Conservation (phyloP, 1,139 yeast species). For the Geotrichum histeridarum region DNA sequence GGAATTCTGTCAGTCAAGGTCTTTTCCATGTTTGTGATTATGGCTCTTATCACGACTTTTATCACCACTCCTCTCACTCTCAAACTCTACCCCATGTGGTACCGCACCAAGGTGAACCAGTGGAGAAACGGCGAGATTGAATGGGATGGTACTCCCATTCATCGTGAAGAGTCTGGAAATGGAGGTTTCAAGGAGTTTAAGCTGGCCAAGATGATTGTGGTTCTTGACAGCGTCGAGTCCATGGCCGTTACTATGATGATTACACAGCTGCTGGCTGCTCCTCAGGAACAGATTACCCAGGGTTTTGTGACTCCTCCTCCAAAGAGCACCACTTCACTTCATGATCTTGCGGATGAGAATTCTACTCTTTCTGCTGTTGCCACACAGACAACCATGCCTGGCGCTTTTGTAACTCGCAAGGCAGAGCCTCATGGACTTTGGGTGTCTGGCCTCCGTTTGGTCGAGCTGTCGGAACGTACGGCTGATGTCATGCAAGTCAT, state of each 20-base stretch:
- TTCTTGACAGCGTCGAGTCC: slow-evolving; percentile 28
- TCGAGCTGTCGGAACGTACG: slow-evolving; percentile 60
- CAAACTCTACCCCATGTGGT: slow-evolving; percentile 51
- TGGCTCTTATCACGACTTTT: slow-evolving; percentile 73
- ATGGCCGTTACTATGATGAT: slow-evolving; percentile 34
- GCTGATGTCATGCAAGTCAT: slow-evolving; percentile 66
- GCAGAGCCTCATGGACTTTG: slow-evolving; percentile 33
- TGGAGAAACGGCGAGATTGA: slow-evolving; percentile 42
- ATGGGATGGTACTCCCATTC: slow-evolving; percentile 39
- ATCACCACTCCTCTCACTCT: slow-evolving; percentile 68
- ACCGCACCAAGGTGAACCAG: slow-evolving; percentile 49
- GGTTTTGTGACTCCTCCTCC: slow-evolving; percentile 27
- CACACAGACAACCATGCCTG: slow-evolving; percentile 23
- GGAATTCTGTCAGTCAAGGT: slow-evolving; percentile 58
- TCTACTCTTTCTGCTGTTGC: slow-evolving; percentile 22
- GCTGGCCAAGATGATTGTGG: slow-evolving; percentile 22
- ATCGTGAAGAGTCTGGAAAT: slow-evolving; percentile 8
- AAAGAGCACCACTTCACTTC: slow-evolving; percentile 27
- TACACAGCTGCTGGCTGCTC: slow-evolving; percentile 32
- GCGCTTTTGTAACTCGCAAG: slow-evolving; percentile 22
- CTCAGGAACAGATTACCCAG: slow-evolving; percentile 30
- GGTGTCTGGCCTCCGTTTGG: slow-evolving; percentile 52
- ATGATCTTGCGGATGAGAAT: slow-evolving; percentile 19
- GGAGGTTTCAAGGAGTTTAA: slow-evolving; percentile 19
- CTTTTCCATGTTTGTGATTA: slow-evolving; percentile 73